Evolutionary conservation across 345 rosid genomes (phyloP), one percentile per base, ranked within the genome.

Genomic region (Trapa incisa): DNA sequence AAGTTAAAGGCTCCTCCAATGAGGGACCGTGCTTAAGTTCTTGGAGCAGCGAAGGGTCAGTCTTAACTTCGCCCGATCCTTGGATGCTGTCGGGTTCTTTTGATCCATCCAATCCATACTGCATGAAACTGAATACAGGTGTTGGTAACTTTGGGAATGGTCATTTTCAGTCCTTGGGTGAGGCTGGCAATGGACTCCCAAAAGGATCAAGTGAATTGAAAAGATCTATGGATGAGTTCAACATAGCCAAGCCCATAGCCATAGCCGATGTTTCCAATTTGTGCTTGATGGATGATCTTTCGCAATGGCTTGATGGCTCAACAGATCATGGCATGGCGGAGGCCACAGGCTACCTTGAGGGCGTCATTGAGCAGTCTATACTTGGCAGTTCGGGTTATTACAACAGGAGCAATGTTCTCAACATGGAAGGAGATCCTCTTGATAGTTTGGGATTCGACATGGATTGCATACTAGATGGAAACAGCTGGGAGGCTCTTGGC

Each of bases 231-330:
- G 79, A 69, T n/a, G 80, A 80, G 53, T 74, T 65, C 67, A 76
- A 77, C 68, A 57, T 72, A 14, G 76, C 74, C 72, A 83, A 78
- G 72, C 78, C 75, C 62, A 47, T 73, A 2, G 53, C 75, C 62
- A 47, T 73, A 2, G 53, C 78, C 32, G 82, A 83, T 67, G 64
- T 81, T 66, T 83, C 87, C 64, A 77, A 73, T 73, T 80, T 81
- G 64, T 74, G 68, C 74, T 58, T 73, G 65, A 39, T 73, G 50
- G 89, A 86, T 53, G 83, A 83, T 78, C 79, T 82, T 13, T 80
- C 79, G 67, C 79, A 79, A 75, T 80, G 81, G 78, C 83, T 86
- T 65, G 68, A 71, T 65, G 80, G 80, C 64, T 76, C 86, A 43
- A 81, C 80, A 48, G 76, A 71, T 71, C 68, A 69, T 4, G 56